Evolutionary conservation across 768 basidiomycete species (phyloP).

Genomic region (Chalciporus piperatus): DNA sequence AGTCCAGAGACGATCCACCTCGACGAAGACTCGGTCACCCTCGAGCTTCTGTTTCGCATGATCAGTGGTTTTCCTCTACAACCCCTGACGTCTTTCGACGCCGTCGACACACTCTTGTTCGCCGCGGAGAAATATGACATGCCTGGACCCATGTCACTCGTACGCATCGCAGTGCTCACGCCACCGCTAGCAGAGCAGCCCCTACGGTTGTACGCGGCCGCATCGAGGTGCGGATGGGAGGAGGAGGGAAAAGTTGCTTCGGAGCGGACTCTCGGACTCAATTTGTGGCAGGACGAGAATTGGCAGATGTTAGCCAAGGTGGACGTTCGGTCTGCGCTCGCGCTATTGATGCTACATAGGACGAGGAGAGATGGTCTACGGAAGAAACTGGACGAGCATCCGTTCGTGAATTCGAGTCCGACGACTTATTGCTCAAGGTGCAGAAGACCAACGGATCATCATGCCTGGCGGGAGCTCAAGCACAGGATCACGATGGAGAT

Average conservation of each 20-base stretch:
- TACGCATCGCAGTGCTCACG: conserved; percentile 56
- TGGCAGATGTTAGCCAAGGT: conserved; percentile 47
- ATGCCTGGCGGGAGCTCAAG: conserved; percentile 65
- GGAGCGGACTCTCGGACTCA: conserved; percentile 49
- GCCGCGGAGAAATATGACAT: conserved; percentile 72
- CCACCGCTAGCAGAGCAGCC: conserved; percentile 49
- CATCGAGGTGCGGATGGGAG: conserved; percentile 59
- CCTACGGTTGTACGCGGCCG: conserved; percentile 51
- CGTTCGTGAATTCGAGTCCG: conserved; percentile 53
- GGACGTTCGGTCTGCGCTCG: conserved; percentile 48
- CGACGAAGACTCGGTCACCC: conserved; percentile 53
- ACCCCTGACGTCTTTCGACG: conserved; percentile 47
- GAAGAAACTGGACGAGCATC: conserved; percentile 49
- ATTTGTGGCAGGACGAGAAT: conserved; percentile 47
- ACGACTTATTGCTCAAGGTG: conserved; percentile 45
- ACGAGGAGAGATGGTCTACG: conserved; percentile 48
- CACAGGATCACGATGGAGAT: conserved; percentile 54
- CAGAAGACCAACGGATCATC: conserved; percentile 47
- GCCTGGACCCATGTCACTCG: conserved; percentile 58
- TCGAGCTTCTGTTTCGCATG: conserved; percentile 60
- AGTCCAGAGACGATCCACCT: conserved; percentile 44
- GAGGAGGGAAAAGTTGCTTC: conserved; percentile 56
- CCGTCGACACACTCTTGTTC: conserved; percentile 54
- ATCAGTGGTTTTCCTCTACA: conserved; percentile 56
- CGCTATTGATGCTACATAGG: conserved; percentile 55